Evolutionary conservation across 2,329 filamentous ascomycete species (phyloP), one percentile per base, ranked within the genome.

Genomic region (Aspergillus alliaceus): DNA sequence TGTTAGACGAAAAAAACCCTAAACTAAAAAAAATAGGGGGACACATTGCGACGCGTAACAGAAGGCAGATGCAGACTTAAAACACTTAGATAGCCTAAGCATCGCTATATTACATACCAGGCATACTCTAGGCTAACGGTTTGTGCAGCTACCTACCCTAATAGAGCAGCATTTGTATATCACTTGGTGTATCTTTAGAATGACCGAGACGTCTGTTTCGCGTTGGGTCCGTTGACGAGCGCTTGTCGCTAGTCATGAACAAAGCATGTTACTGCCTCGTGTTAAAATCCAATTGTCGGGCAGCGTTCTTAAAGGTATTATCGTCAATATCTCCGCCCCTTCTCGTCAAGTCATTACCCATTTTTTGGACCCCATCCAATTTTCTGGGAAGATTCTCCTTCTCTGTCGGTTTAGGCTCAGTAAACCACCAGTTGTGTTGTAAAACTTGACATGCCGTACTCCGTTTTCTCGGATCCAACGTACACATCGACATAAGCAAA

Each of bases 331-430:
- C 80, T 1, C 91, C 91, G 2, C 87, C 88, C 53, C 86, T 84
- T 61, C 90, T 84, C 77, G 90, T 92, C 50, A 97, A 77, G 74
- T 96, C 93, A 58, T 90, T 89, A 0, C 85, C 92, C 78, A 95
- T 85, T 74, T 90, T 90, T 66, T 90, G 86, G 58, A 87, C 80
- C 7, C 88, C 90, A 0, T 86, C 88, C 5, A 84, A 83, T 72
- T 93, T 95, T 62, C 83, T 85, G 1, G 95, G 95, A 51, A 99
- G 79, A 67, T 95, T 86, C 69, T 90, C 85, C 67, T 92, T 92
- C 59, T 83, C 84, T 2, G 91, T 96, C 2, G 95, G 93, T 64
- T 86, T 86, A 0, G 95, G 95, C 34, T 95, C 89, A 24, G 84
- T 85, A 39, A 84, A 85, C 91, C 93, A 99, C 87, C 91, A 99